Percentiles rank a stretch among this genome's conserved stretches.
Conservation (phyloP, 345 rosid species). For the Crucihimalaya himalaica region DNA sequence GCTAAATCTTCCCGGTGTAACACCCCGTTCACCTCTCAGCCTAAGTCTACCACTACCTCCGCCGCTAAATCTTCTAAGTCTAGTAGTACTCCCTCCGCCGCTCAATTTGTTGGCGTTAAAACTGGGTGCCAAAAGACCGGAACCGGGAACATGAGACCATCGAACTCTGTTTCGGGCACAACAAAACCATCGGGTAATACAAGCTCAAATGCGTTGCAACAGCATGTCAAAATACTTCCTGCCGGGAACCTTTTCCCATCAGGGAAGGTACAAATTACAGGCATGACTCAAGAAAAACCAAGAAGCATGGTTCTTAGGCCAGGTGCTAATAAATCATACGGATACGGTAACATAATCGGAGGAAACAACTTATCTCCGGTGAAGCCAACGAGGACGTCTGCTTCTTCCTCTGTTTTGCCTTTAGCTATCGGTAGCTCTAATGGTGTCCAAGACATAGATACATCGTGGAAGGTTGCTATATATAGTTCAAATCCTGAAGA, state of each 20-base stretch:
- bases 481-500: conserved; percentile 60
- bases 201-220: conserved; percentile 54
- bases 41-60: neutral
- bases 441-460: neutral
- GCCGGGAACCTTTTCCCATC: conserved; percentile 87
- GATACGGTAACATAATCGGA: conserved; percentile 87
- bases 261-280: conserved; percentile 70
- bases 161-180: conserved; percentile 48
- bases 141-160: conserved; percentile 35
- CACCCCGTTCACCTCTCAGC: conserved; percentile 11
- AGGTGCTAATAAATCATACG: conserved; percentile 66
- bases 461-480: conserved; percentile 24
- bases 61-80: conserved; percentile 6
- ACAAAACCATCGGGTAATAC: conserved; percentile 55
- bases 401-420: neutral
- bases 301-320: conserved; percentile 74
- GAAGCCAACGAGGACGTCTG: neutral
- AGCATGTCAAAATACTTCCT: conserved; percentile 60
- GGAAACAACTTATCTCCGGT: conserved; percentile 37
- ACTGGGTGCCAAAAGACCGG: conserved; percentile 48
- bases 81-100: neutral
- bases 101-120: neutral
- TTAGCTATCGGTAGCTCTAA: neutral
- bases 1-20: neutral
- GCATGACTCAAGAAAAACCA: conserved; percentile 53